Evolutionary conservation across 106 monocot species (phyloP).

Genomic region (Ottelia alismoides): DNA sequence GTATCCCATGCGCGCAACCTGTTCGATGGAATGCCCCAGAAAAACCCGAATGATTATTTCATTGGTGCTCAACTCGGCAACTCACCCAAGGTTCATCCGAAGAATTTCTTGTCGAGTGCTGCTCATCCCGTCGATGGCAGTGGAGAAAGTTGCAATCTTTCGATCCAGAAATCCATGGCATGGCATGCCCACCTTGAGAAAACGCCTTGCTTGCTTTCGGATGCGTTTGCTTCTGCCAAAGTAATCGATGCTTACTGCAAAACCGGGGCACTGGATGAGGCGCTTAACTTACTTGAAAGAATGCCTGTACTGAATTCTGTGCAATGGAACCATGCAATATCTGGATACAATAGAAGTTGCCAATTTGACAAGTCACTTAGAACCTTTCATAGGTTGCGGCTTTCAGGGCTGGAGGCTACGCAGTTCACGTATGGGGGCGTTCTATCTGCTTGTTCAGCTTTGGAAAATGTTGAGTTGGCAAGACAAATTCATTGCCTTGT

Average conservation of each 20-base stretch:
- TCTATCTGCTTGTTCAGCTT: conserved; percentile 34
- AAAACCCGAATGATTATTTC: no score
- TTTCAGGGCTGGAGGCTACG: conserved; percentile 7
- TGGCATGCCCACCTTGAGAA: neutral
- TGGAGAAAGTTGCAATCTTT: no score
- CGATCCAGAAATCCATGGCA: no score
- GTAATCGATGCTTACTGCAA: conserved; percentile 1
- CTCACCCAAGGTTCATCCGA: no score
- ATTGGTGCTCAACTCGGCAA: no score
- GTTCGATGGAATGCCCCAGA: no score
- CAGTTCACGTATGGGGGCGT: conserved; percentile 33
- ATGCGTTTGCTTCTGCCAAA: neutral
- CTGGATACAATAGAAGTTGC: conserved; percentile 9
- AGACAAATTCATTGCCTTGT: conserved; percentile 33
- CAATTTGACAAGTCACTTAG: conserved; percentile 8
- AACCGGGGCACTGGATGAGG: neutral
- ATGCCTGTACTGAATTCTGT: conserved; percentile 21
- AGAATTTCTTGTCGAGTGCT: no score
- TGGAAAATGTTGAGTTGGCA: conserved; percentile 11
- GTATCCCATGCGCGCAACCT: no score
- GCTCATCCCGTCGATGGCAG: no score
- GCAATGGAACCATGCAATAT: conserved; percentile 22
- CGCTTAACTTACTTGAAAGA: conserved; percentile 34
- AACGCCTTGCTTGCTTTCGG: neutral
- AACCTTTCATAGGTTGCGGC: conserved; percentile 15